phyloP scores from a whole-genome alignment of 1,284 basidiomycete species.

The Moniliella sp. region DNA sequence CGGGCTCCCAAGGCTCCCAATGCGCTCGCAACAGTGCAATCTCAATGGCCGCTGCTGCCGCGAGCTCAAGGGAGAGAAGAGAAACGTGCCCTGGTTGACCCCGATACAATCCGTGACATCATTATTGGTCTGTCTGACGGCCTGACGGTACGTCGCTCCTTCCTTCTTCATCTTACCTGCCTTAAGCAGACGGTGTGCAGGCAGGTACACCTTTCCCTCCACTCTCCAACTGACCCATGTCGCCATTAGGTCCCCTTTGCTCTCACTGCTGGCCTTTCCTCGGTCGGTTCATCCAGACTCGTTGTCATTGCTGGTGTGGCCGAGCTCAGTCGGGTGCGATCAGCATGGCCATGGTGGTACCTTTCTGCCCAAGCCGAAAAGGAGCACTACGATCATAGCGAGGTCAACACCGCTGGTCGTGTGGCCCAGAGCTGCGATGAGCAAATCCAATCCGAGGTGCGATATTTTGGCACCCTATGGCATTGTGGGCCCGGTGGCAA shows the following conservation, averaged over 20 bases:
- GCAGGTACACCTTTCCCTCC: no score
- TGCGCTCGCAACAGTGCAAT: no score
- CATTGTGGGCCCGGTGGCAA: conserved; percentile 58
- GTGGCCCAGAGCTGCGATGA: conserved; percentile 67
- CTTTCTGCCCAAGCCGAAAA: conserved; percentile 86
- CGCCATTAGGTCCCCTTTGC: conserved; percentile 47
- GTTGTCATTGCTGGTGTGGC: conserved; percentile 78
- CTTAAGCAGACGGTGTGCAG: no score
- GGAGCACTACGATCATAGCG: conserved; percentile 42
- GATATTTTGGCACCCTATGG: conserved; percentile 70
- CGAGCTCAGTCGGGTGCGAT: conserved; percentile 43
- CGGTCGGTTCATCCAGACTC: conserved; percentile 61
- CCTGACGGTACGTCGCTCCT: no score
- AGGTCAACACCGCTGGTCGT: conserved; percentile 41
- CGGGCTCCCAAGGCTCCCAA: no score
- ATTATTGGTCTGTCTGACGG: conserved; percentile 87
- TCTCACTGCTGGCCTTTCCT: conserved; percentile 53
- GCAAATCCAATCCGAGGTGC: conserved; percentile 82
- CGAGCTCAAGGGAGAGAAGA: no score
- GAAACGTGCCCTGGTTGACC: no score
- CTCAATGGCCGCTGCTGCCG: no score
- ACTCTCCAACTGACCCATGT: no score
- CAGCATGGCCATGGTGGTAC: conserved; percentile 86
- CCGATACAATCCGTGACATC: conserved; percentile 56
- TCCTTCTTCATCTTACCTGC: no score